Evolutionary conservation across 495 filamentous ascomycete genomes (phyloP).

Genomic region (Penicillium silybi): DNA sequence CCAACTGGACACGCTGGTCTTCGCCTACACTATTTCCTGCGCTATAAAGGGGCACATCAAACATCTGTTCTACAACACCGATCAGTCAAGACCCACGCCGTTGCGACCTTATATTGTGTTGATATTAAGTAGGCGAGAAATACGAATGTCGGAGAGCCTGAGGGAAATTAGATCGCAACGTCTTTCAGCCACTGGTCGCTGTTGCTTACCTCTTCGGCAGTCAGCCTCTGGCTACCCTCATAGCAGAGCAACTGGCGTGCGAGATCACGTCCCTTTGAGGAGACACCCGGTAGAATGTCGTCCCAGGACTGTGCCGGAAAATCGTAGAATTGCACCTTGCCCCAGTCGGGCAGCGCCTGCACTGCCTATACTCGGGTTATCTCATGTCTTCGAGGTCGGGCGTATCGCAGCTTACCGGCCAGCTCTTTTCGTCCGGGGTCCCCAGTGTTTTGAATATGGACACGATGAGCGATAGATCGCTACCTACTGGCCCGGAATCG

Average conservation of each 20-base stretch:
- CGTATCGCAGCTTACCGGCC: conserved; percentile 61
- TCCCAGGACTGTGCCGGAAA: conserved; percentile 52
- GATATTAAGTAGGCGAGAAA: conserved; percentile 26
- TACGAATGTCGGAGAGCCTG: conserved; percentile 40
- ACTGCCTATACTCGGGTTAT: conserved; percentile 43
- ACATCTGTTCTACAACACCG: too few species aligned
- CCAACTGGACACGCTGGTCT: too few species aligned
- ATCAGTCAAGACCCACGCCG: too few species aligned
- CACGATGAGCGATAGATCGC: conserved; percentile 82
- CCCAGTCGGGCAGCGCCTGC: conserved; percentile 57
- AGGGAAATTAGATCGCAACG: conserved; percentile 11
- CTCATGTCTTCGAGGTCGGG: neutral
- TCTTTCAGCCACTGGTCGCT: neutral
- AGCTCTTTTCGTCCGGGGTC: conserved; percentile 69
- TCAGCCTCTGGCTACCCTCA: conserved; percentile 50
- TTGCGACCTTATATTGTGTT: too few species aligned
- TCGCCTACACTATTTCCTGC: too few species aligned
- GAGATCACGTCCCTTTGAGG: conserved; percentile 49
- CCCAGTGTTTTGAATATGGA: conserved; percentile 89
- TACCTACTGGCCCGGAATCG: conserved; percentile 81
- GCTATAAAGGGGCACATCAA: too few species aligned
- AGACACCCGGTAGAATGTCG: conserved; percentile 46
- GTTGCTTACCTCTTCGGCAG: conserved; percentile 46
- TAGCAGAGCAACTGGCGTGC: conserved; percentile 53
- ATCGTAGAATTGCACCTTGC: conserved; percentile 58